Evolutionary conservation across 1,284 basidiomycete species (phyloP), one percentile per base, ranked within the genome.

Genomic region (Rhodotorula sp.): DNA sequence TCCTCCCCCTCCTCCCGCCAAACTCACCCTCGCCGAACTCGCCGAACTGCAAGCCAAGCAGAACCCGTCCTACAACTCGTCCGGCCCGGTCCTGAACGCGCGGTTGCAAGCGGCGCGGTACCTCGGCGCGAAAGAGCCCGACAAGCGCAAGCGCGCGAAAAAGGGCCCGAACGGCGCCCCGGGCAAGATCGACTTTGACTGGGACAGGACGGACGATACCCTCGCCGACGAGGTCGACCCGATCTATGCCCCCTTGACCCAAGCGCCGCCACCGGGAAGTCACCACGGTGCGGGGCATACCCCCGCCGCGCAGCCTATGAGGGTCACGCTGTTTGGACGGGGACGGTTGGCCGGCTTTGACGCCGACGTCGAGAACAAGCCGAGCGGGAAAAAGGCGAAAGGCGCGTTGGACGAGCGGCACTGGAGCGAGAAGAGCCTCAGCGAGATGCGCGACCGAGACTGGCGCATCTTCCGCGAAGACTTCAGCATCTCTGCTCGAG

Each of bases 391-490:
- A 23, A 62, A 62, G 39, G 21, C 43, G 46, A 90, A 91, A 84
- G 85, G 87, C 70, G 89, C 91, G 48, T 84, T 92, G 74, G 93
- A 97, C 79, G 93, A 96, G 79, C 86, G 93, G 74, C 97, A 98
- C 83, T 99, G 97, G 97, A 90, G 90, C 3, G 93, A 97, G n/a
- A 99, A 99, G 82, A 87, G 89, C 2, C 84, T 99, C 47, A 82
- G 85, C 3, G 93, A 98, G 82, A 98, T 99, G 97, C 91, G 90
- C 80, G 97, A 98, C 78, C 87, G 96, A 68, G 96, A 99, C 81
- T 99, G 96, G 96, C 88, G 96, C 79, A 99, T 99, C 81, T 99
- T 99, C 84, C 86, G 95, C 74, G 96, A 99, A 82, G 96, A 99
- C 82, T 99, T 97, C 83, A 94, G 89, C 78, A 99, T 99, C 74